Base-by-base conservation (phyloP, 164 flowering plant genomes). In the Stephania japonica region DNA sequence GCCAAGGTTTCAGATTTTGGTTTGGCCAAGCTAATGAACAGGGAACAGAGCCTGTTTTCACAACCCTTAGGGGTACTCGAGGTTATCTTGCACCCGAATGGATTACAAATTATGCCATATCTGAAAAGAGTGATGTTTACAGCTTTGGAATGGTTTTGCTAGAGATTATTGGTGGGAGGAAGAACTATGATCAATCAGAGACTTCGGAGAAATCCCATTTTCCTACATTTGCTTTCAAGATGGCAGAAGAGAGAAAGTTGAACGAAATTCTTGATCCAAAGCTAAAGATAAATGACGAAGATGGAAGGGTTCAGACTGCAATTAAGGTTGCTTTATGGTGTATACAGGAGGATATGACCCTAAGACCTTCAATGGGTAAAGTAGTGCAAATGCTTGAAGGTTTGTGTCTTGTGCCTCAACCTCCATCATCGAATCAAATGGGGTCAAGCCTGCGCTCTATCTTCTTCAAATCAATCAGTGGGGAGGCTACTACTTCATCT, bases 71-170 rank as follows among this genome's bases (percentile, higher is more conserved):
- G 71, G 91, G 90, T 49, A 88, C 91, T 11, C 79, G 92, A 71
- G 92, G 92, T 14, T 87, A 88, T 74, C 79, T 88, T 25, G 92
- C 92, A n/a, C 92, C 92, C 0, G 90, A 88, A 71, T 88, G 92
- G 92, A 80, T 88, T 64, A 81, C 85, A 70, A 84, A 84, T 80
- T 77, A 85, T 65, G 86, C 89, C 44, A 88, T 87, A 67, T 88
- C 90, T 32, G 92, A 87, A 76, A 88, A 87, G 80, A 85, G 89
- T 25, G 92, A 88, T 72, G 90, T 88, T 5, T 88, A 86, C 71
- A 88, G 90, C 78, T 87, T 70, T 72, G 92, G 92, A 0, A 77
- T 88, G 84, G 84, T 88, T 61, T 80, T 88, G 80, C 83, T 86
- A 4, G 90, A 88, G 80, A 82, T 88, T 23, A 84, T 88, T 44